Evolutionary conservation across 176 grass and related monocot genomes (phyloP).

Genomic region (Cenchrus purpureus): DNA sequence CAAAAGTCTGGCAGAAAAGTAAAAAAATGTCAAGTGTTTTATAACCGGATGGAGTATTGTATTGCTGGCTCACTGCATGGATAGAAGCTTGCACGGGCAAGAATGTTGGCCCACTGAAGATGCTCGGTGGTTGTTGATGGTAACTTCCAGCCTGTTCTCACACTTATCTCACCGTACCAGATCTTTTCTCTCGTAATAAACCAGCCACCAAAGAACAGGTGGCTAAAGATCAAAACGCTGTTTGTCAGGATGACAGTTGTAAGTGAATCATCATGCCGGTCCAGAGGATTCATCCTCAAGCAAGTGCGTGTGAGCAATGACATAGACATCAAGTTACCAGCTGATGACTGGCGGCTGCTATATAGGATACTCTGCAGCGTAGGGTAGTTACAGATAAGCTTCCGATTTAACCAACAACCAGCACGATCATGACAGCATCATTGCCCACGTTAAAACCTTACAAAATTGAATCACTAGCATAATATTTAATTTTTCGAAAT

Average conservation of each 20-base stretch:
- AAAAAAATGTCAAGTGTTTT: too few species aligned
- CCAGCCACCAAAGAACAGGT: slow-evolving; percentile 10
- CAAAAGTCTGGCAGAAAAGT: neutral
- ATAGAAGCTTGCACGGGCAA: neutral
- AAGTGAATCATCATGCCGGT: slow-evolving; percentile 38
- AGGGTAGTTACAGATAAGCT: slow-evolving; percentile 38
- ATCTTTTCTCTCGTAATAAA: too few species aligned
- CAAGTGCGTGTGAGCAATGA: slow-evolving; percentile 38
- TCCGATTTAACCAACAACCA: slow-evolving; percentile 50
- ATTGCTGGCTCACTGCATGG: neutral
- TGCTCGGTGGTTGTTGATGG: slow-evolving; percentile 27
- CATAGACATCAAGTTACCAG: slow-evolving; percentile 28
- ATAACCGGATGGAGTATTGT: neutral
- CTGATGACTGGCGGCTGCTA: slow-evolving; percentile 11
- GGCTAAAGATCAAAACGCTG: too few species aligned
- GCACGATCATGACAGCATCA: slow-evolving; percentile 50
- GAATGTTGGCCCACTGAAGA: neutral
- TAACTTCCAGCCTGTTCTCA: neutral
- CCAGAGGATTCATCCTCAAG: slow-evolving; percentile 47
- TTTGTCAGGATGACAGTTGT: slow-evolving; percentile 32
- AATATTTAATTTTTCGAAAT: neutral
- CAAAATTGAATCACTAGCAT: slow-evolving; percentile 27
- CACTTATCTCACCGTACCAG: too few species aligned
- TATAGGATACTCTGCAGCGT: neutral
- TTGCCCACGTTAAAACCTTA: slow-evolving; percentile 30